Evolutionary conservation across 176 grass and related monocot genomes (phyloP).

Genomic region (Triticum turgidum): DNA sequence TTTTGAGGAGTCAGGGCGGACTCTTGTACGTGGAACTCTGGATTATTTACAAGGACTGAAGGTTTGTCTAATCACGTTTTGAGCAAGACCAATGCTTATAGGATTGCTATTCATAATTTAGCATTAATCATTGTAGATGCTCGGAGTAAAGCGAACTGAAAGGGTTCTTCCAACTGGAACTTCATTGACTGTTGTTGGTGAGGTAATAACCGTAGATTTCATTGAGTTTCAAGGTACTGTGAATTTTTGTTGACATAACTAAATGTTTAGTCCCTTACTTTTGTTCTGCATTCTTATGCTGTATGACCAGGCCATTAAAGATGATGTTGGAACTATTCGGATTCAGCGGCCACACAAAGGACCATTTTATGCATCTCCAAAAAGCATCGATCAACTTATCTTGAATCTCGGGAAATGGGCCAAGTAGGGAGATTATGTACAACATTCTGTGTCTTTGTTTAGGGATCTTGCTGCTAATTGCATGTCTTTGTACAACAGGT

Average conservation of each 20-base stretch:
- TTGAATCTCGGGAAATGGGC: constrained; percentile 94
- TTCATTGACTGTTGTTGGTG: constrained; percentile 90
- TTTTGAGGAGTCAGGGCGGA: constrained; percentile 95
- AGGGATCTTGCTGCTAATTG: constrained; percentile 18
- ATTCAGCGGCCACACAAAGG: constrained; percentile 93
- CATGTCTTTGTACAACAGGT: constrained; percentile 45
- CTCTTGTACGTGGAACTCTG: constrained; percentile 92
- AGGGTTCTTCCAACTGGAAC: constrained; percentile 94
- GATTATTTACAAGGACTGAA: constrained; percentile 98
- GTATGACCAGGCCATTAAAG: constrained; percentile 83
- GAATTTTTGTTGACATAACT: constrained; percentile 1
- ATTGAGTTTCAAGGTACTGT: background rate
- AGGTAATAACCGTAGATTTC: constrained; percentile 53
- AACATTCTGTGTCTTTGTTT: background rate
- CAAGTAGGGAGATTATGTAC: constrained; percentile 50
- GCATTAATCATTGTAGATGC: constrained; percentile 65
- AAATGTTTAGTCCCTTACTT: constrained; percentile 1
- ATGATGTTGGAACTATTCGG: constrained; percentile 89
- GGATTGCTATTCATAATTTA: constrained; percentile 29
- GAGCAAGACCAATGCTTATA: background rate
- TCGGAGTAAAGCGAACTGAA: constrained; percentile 92
- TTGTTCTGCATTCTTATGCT: constrained; percentile 27
- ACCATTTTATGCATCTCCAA: constrained; percentile 87
- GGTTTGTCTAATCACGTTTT: constrained; percentile 54
- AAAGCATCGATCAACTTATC: constrained; percentile 89